Conservation (phyloP, 176 grass and related monocot species). For the Stipa capillata region DNA sequence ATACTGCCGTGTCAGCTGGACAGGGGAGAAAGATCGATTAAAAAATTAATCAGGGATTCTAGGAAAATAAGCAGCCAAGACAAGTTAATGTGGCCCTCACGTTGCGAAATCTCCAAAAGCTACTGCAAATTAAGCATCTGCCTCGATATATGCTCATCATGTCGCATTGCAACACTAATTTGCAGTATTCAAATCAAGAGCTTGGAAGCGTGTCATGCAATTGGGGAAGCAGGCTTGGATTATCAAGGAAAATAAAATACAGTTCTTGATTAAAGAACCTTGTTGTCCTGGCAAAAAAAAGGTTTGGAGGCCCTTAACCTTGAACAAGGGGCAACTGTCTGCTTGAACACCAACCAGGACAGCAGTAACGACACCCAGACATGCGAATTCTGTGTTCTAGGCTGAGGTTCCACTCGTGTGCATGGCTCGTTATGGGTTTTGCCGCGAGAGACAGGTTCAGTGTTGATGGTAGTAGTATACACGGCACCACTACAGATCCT, state of each 20-base stretch:
- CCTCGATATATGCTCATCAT: neutral
- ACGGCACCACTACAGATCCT: neutral
- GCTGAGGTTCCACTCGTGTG: slow-evolving; percentile 31
- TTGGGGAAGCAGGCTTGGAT: neutral
- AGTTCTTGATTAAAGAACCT: slow-evolving; percentile 9
- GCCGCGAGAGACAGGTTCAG: slow-evolving; percentile 23
- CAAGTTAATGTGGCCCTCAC: neutral
- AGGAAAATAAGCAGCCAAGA: neutral
- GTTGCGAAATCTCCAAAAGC: slow-evolving; percentile 4
- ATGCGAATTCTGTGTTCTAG: slow-evolving; percentile 10
- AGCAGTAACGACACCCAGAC: slow-evolving; percentile 5
- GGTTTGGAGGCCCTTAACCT: slow-evolving; percentile 14
- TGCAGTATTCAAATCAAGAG: neutral
- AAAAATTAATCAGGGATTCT: neutral
- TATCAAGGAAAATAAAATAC: neutral
- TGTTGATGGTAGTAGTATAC: neutral
- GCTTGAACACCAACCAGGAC: neutral
- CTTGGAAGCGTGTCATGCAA: neutral
- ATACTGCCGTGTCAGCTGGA: neutral
- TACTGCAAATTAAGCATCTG: neutral
- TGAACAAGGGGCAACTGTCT: slow-evolving; percentile 22
- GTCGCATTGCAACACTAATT: neutral
- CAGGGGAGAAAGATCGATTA: neutral
- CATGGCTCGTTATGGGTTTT: neutral
- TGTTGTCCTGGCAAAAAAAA: neutral